A percentile compares a stretch with the other conserved stretches of the same genome.
phyloP scores from a whole-genome alignment of 495 filamentous ascomycete genomes.

The Podospora anserina region DNA sequence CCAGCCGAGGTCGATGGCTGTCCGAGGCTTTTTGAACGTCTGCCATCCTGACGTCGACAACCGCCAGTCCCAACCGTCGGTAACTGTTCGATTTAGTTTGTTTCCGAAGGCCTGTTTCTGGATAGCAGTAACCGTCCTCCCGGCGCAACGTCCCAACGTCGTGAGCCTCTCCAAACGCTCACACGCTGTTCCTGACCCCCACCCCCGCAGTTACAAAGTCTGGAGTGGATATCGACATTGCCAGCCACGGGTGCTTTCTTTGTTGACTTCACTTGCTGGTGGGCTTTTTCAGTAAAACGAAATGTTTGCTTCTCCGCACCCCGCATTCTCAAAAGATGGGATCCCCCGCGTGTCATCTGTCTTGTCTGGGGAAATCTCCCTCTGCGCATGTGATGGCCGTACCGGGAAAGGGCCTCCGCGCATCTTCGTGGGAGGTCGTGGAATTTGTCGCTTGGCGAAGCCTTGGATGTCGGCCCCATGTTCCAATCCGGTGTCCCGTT shows the following conservation, averaged over 20 bases:
- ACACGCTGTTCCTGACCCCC: neutral
- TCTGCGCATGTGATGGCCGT: conserved; percentile 14
- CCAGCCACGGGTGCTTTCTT: neutral
- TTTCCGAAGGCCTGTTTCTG: neutral
- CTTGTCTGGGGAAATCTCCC: conserved; percentile 1
- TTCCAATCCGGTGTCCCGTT: conserved; percentile 6
- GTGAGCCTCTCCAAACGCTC: neutral
- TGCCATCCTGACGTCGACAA: neutral
- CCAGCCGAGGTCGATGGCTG: conserved; percentile 12
- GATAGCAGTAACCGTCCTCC: neutral
- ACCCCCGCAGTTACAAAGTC: neutral
- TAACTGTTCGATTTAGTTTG: neutral
- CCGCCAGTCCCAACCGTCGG: neutral
- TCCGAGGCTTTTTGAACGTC: conserved; percentile 4
- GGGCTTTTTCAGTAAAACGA: neutral
- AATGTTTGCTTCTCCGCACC: conserved; percentile 11
- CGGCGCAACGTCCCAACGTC: neutral
- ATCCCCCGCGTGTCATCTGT: conserved; percentile 9
- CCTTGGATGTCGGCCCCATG: neutral
- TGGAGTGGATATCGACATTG: neutral
- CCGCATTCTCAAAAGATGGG: conserved; percentile 7
- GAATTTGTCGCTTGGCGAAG: conserved; percentile 7
- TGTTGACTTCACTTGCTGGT: neutral
- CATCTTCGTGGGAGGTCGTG: conserved; percentile 4
- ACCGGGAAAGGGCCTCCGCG: conserved; percentile 11